Conservation (phyloP, 345 rosid genomes). For the Eucalyptus viminalis region DNA sequence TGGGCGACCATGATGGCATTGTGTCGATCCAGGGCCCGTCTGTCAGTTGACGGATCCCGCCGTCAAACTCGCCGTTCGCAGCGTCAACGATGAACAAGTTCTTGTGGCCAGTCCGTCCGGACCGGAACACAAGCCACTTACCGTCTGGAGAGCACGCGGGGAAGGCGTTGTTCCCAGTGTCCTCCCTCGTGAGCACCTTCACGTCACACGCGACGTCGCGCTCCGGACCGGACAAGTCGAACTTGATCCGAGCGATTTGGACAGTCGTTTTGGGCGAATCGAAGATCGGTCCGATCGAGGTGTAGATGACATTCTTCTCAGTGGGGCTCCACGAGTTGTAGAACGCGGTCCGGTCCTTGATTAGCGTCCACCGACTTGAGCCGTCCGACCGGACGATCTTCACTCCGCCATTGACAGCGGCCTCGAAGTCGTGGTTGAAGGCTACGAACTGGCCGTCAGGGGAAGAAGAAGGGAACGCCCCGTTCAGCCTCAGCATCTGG, state of each 20-base stretch:
- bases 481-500: constrained; percentile 51
- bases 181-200: constrained; percentile 58
- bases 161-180: constrained; percentile 81
- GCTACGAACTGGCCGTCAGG: constrained; percentile 50
- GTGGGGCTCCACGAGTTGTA: constrained; percentile 79
- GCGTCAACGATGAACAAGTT: constrained; percentile 56
- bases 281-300: constrained; percentile 76
- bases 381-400: constrained; percentile 57
- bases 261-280: constrained; percentile 30
- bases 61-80: constrained; percentile 44
- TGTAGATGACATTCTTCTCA: constrained; percentile 55
- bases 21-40: constrained; percentile 80
- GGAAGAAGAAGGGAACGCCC: constrained; percentile 59
- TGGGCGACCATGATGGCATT: constrained; percentile 84
- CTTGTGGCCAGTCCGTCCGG: constrained; percentile 69
- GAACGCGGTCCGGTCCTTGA: constrained; percentile 56
- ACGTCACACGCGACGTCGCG: constrained; percentile 33
- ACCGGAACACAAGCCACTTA: constrained; percentile 60
- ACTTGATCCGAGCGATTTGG: constrained; percentile 69
- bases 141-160: constrained; percentile 88
- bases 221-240: constrained; percentile 24
- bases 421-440: constrained; percentile 28
- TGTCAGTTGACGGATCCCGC: constrained; percentile 40
- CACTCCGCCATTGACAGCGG: constrained; percentile 33
- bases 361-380: constrained; percentile 61